phyloP scores from a whole-genome alignment of 2,329 filamentous ascomycete genomes.

The Colletotrichum shisoi region DNA sequence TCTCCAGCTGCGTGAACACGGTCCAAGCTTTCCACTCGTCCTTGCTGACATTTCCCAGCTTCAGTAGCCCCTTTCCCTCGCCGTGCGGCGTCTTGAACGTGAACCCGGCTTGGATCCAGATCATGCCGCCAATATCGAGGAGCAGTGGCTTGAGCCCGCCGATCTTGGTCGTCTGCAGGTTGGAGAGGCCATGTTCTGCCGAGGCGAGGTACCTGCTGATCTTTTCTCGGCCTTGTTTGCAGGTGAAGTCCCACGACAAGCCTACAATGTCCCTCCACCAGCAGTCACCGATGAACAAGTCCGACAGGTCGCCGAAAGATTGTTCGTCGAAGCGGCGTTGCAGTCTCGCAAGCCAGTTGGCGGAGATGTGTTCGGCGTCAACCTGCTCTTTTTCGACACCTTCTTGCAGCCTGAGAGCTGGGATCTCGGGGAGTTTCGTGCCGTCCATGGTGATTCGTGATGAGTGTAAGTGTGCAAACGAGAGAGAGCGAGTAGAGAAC shows the following conservation, averaged over 20 bases:
- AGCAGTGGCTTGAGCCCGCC: slow-evolving; percentile 37
- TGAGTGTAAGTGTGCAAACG: neutral
- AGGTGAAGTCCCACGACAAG: slow-evolving; percentile 46
- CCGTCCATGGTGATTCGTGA: slow-evolving; percentile 21
- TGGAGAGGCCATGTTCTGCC: slow-evolving; percentile 22
- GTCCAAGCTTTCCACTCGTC: slow-evolving; percentile 43
- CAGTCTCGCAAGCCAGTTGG: slow-evolving; percentile 21
- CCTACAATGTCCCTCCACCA: slow-evolving; percentile 46
- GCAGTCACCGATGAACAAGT: slow-evolving; percentile 43
- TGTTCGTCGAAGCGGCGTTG: slow-evolving; percentile 16
- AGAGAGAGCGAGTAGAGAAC: too few relatives aligned
- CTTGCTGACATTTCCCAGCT: slow-evolving; percentile 35
- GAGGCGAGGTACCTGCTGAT: slow-evolving; percentile 37
- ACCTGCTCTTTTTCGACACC: slow-evolving; percentile 17
- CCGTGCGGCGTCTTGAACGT: slow-evolving; percentile 40
- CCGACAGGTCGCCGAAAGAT: slow-evolving; percentile 23
- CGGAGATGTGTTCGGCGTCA: slow-evolving; percentile 11
- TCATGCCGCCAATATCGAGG: slow-evolving; percentile 36
- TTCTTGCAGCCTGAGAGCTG: slow-evolving; percentile 8
- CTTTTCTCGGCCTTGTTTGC: slow-evolving; percentile 40
- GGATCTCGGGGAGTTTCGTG: slow-evolving; percentile 6
- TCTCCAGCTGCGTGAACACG: slow-evolving; percentile 43
- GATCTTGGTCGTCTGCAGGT: slow-evolving; percentile 20
- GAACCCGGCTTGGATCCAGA: slow-evolving; percentile 40
- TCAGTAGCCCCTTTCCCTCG: slow-evolving; percentile 41